Base-by-base conservation (phyloP, 2,329 filamentous ascomycete genomes). In the Aspergillus candidus region DNA sequence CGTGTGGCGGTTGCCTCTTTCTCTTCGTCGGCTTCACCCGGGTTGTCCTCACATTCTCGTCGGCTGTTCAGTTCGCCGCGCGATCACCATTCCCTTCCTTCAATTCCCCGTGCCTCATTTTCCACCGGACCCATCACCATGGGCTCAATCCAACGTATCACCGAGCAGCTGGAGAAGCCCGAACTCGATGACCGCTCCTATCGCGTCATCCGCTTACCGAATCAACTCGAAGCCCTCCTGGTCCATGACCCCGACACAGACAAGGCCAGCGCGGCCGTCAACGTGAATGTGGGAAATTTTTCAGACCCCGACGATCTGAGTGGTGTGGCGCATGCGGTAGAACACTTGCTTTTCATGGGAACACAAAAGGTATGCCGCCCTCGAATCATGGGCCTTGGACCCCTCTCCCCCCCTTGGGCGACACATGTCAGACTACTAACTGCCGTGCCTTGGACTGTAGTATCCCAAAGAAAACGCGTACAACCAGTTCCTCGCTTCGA, bases 311-410 rank as follows among this genome's bases (percentile, higher is more conserved):
- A 85, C 53, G 86, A 89, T 57, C 89, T 97, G 80, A 90, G 88
- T 11, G 89, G 93, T 47, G 90, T 94, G 80, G 91, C 91, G 41
- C 93, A 97, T 72, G 90, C 89, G 6, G 88, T 97, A 43, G 91
- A 97, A 74, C 91, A 96, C 77, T 72, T 96, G 52, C 73, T 98
- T 17, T 98, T 98, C 72, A 97, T 98, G 93, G 93, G 93, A 39
- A 98, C 93, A 6, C 85, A 95, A 68, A 98, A 97, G 75, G 82
- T 83, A 65, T 51, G 66, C 22, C 22, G 22, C 8, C 22, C 22
- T 52, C 29, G 22, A 13, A 46, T 47, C 44, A 27, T 37, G 33
- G 11, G 10, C 8, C 22, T 32, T 27, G 12, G 14, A 12, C 18
- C 17, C 40, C 14, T 22, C 31, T 13, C 13, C 15, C 15, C 33